phyloP scores from a whole-genome alignment of 2,329 filamentous ascomycete genomes.

The Penicillium frequentans region DNA sequence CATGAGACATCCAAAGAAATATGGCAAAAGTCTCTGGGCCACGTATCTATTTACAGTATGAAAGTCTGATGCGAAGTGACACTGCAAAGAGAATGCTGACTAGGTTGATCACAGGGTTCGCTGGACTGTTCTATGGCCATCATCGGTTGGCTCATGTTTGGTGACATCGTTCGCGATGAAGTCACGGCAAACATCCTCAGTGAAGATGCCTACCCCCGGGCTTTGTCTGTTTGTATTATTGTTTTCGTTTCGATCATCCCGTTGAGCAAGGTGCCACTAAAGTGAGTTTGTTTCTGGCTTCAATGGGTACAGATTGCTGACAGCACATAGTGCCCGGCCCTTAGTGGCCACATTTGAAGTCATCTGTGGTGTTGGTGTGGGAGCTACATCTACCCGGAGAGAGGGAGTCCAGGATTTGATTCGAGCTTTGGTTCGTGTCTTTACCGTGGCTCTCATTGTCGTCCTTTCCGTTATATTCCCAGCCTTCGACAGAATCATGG shows the following conservation, averaged over 20 bases:
- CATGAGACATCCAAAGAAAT: conserved; percentile 82
- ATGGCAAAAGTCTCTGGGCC: conserved; percentile 69
- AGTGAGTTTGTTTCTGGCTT: conserved; percentile 44
- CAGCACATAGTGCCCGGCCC: conserved; percentile 63
- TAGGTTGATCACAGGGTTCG: conserved; percentile 56
- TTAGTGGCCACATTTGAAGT: conserved; percentile 85
- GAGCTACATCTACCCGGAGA: conserved; percentile 32
- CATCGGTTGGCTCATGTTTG: conserved; percentile 90
- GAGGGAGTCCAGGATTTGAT: conserved; percentile 56
- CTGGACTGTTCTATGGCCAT: conserved; percentile 81
- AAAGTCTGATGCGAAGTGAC: conserved; percentile 7
- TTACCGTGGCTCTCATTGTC: conserved; percentile 70
- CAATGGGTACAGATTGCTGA: conserved; percentile 18
- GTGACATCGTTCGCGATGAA: conserved; percentile 80
- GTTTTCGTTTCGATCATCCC: conserved; percentile 90
- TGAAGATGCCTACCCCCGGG: conserved; percentile 70
- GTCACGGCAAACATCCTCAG: conserved; percentile 87
- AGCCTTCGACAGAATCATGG: conserved; percentile 86
- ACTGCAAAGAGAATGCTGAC: conserved; percentile 7
- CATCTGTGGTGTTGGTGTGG: conserved; percentile 68
- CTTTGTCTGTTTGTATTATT: conserved; percentile 75
- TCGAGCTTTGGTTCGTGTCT: conserved; percentile 63
- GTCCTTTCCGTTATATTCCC: conserved; percentile 72
- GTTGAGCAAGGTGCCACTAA: conserved; percentile 90
- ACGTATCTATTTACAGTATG: conserved; percentile 83